Evolutionary conservation across 108 stramenopile species (phyloP), one percentile per base, ranked within the genome.

Genomic region (Cyclotella cryptica): DNA sequence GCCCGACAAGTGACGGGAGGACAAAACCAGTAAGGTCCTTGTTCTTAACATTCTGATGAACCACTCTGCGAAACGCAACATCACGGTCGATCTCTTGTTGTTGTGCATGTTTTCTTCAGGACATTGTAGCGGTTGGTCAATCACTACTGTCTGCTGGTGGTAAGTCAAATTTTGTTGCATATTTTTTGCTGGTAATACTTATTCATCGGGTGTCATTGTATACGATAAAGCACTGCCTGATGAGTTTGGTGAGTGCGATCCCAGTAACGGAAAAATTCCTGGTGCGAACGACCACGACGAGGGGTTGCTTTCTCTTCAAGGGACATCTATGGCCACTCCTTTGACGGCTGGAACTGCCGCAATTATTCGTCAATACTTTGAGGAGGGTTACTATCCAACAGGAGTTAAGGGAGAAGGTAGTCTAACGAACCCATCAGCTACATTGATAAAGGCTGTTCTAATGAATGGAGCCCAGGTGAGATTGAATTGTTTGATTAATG

Each of bases 251-350:
- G 71, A 75, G 15, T 81, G 82, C 22, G 79, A 71, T 66, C 30
- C 68, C 15, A 45, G 22, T 19, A 65, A 65, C 30, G 66, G 40
- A 13, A 66, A 24, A 18, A 74, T 39, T 35, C 77, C 65, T 40
- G 61, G 51, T 61, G 41, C 69, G 0, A 72, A 74, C 28, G 22
- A 21, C 0, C 27, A 26, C 27, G 69, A 22, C 12, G 77, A 26
- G 0, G 79, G 79, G 10, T 61, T 80, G 45, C 65, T 80, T 21
- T 80, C 79, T 11, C 42, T 80, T 1, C 66, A 74, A 19, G 79
- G 79, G 13, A 80, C 79, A n/a, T 54, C 49, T 10, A 91, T 91
- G 90, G 86, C 90, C 24, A 89, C 90, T 17, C 90, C 90, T 29
- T 57, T 86, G 12, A 83, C 80, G 11, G 76, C 85, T 3, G 90